Evolutionary conservation across 176 grass and related monocot genomes (phyloP).

Genomic region (Oryza glaberrima): DNA sequence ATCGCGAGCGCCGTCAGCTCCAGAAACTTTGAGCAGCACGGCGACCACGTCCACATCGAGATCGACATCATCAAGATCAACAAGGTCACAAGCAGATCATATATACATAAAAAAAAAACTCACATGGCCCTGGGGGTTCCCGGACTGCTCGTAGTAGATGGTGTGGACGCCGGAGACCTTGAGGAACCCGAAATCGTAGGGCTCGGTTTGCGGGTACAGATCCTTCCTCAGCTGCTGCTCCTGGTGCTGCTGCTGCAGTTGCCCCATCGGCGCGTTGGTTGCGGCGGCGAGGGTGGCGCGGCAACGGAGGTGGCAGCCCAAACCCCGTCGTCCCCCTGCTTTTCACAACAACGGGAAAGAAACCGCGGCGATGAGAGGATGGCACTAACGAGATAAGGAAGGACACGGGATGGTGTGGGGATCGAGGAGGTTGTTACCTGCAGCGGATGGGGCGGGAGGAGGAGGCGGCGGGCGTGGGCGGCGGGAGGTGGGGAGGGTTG

Average conservation of each 20-base stretch:
- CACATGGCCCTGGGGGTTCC: constrained; percentile 83
- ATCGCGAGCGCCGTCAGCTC: no score
- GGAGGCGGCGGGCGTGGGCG: background rate
- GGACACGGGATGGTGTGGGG: background rate
- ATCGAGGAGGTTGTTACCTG: constrained; percentile 15
- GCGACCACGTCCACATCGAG: no score
- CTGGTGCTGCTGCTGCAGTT: background rate
- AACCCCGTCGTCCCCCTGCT: background rate
- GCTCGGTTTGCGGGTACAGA: constrained; percentile 73
- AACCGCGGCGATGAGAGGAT: background rate
- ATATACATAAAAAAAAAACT: background rate
- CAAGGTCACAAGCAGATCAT: background rate
- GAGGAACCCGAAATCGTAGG: constrained; percentile 67
- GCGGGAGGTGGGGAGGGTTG: background rate
- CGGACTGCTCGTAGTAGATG: constrained; percentile 94
- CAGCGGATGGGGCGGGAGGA: no score
- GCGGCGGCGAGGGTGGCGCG: background rate
- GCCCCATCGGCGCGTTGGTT: constrained; percentile 19
- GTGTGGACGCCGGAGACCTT: constrained; percentile 84
- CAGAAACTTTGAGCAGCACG: no score
- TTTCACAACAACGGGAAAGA: background rate
- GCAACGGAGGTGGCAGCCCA: background rate
- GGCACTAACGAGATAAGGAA: background rate
- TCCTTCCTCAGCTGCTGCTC: constrained; percentile 30
- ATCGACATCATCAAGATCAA: no score